Evolutionary conservation across 208 protist species (phyloP).

Genomic region (Vickermania spadyakhi): DNA sequence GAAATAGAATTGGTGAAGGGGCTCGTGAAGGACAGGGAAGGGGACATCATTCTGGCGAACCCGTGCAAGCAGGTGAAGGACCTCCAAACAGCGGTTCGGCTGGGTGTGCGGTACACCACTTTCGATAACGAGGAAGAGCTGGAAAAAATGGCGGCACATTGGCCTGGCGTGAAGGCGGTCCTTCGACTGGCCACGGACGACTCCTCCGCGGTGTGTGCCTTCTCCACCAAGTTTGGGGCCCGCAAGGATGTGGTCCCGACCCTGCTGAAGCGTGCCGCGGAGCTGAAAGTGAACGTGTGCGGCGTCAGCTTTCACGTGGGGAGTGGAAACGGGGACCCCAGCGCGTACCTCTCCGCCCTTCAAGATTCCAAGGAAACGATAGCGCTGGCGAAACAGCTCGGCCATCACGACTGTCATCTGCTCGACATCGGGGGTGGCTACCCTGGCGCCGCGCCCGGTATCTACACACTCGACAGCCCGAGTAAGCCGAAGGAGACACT

Average conservation of each 20-base stretch:
- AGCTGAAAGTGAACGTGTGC: constrained; percentile 41
- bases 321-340: constrained; percentile 50
- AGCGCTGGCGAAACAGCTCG: constrained; percentile 33
- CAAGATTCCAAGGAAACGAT: constrained; percentile 41
- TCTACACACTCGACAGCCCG: background rate
- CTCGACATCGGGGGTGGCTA: constrained; percentile 89
- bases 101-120: constrained; percentile 59
- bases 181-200: constrained; percentile 76
- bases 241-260: constrained; percentile 20
- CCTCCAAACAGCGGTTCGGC: constrained; percentile 33
- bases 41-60: constrained; percentile 83
- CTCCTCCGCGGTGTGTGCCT: constrained; percentile 37
- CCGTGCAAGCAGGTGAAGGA: constrained; percentile 73
- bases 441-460: constrained; percentile 24
- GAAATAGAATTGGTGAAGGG: constrained; percentile 48
- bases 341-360: constrained; percentile 51
- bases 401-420: constrained; percentile 57
- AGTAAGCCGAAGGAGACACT: background rate
- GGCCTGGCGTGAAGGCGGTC: constrained; percentile 39
- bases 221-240: constrained; percentile 83
- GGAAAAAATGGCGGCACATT: constrained; percentile 44
- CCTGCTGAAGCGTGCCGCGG: constrained; percentile 28
- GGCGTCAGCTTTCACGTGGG: constrained; percentile 90
- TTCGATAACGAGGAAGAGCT: constrained; percentile 79
- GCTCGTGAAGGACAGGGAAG: constrained; percentile 20